These are phyloP conservation scores for Vicia villosa DNA, from an alignment of 306 rosid species.

Conservation along the genomic window DNA sequence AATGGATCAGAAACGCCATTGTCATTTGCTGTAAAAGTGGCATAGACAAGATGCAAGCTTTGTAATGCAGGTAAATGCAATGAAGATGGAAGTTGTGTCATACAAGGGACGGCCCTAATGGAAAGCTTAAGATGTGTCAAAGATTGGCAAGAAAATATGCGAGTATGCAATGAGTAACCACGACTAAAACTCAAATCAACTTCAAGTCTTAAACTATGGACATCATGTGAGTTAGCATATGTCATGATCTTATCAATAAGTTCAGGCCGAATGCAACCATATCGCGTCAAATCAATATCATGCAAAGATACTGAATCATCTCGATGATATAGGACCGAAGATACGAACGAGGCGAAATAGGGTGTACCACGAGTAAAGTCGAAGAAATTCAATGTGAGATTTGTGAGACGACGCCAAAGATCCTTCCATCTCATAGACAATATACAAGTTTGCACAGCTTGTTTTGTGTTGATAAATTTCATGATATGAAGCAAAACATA, in stretches of 20 bases:
- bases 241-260: background rate
- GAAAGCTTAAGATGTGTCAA: slow-evolving; percentile 35
- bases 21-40: slow-evolving; percentile 7
- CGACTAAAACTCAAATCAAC: background rate
- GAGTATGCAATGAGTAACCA: slow-evolving; percentile 3
- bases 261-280: background rate
- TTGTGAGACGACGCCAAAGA: slow-evolving; percentile 15
- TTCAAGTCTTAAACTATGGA: slow-evolving; percentile 4
- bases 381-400: slow-evolving; percentile 8
- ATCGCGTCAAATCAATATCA: slow-evolving; percentile 15
- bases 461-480: slow-evolving; percentile 31
- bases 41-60: slow-evolving; percentile 26
- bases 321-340: background rate
- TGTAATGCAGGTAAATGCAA: slow-evolving; percentile 11
- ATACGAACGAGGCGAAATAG: background rate
- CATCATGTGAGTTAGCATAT: slow-evolving; percentile 23
- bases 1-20: slow-evolving; percentile 33
- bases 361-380: background rate
- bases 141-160: slow-evolving; percentile 11
- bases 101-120: background rate
- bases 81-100: slow-evolving; percentile 25
- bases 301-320: background rate
- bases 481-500: slow-evolving; percentile 30
- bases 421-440: slow-evolving; percentile 31
- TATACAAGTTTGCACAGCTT: slow-evolving; percentile 33